Evolutionary conservation across 2,329 filamentous ascomycete genomes (phyloP).

Genomic region (Ceratocystis variospora): DNA sequence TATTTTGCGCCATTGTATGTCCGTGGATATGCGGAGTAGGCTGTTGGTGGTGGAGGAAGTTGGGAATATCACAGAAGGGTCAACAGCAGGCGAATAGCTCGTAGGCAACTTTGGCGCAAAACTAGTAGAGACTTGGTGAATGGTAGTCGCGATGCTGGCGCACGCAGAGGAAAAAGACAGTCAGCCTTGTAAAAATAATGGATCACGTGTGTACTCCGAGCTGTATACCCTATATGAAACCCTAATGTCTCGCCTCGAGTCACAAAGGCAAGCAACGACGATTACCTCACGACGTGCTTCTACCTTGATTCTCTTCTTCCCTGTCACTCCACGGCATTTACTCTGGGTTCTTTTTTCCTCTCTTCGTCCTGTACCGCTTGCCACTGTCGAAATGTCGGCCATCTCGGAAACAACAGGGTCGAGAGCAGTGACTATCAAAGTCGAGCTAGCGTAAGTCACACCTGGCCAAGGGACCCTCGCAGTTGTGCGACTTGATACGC

Average conservation of each 20-base stretch:
- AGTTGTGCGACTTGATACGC: neutral
- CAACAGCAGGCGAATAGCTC: neutral
- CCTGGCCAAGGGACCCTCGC: neutral
- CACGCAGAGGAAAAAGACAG: neutral
- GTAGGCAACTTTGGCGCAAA: neutral
- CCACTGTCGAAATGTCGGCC: neutral
- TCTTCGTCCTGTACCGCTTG: neutral
- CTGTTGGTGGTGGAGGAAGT: neutral
- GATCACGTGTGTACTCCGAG: neutral
- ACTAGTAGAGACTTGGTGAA: neutral
- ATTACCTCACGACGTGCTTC: neutral
- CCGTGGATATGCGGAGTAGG: neutral
- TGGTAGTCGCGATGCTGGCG: neutral
- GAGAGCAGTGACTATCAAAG: slow-evolving; percentile 42
- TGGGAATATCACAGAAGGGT: neutral
- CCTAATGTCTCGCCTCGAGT: neutral
- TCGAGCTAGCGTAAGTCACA: slow-evolving; percentile 51
- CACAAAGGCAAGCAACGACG: neutral
- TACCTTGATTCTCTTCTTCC: neutral
- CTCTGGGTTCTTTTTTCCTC: neutral
- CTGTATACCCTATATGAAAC: neutral
- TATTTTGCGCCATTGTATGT: slow-evolving; percentile 48
- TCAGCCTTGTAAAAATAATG: neutral
- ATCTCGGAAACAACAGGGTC: slow-evolving; percentile 6
- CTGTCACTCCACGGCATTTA: too few species aligned